A percentile compares a stretch with the other conserved stretches of the same genome.
phyloP scores from a whole-genome alignment of 2,329 filamentous ascomycete genomes.

The Fusarium nisikadoi region DNA sequence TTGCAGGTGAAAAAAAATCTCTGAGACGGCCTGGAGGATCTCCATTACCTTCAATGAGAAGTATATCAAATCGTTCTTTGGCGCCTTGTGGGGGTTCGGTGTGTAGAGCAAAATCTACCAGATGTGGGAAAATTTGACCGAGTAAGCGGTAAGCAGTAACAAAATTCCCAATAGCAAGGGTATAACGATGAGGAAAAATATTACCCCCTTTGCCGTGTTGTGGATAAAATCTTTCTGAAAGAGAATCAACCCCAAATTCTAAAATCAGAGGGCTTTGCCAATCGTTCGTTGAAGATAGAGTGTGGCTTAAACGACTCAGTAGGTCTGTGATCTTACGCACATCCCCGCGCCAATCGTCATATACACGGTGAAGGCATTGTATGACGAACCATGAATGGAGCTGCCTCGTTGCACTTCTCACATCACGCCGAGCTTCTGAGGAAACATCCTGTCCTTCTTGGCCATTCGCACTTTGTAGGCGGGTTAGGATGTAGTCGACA shows the following conservation, averaged over 20 bases:
- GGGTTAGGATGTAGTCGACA: not conserved
- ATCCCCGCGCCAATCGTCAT: accelerated
- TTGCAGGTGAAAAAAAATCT: not conserved
- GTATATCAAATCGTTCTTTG: accelerated
- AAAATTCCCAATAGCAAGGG: accelerated
- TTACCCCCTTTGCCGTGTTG: no score
- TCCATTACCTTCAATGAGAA: accelerated
- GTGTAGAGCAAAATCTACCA: accelerated
- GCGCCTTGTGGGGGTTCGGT: accelerated
- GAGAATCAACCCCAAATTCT: accelerated
- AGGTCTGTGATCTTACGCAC: accelerated
- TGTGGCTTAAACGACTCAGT: not conserved
- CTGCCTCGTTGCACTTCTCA: accelerated
- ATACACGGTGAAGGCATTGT: accelerated
- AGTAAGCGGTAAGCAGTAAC: not conserved
- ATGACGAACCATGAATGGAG: not conserved
- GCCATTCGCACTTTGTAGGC: accelerated
- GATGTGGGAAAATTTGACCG: not conserved
- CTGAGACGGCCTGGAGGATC: accelerated
- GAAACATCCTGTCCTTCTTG: accelerated
- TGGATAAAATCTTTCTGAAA: no score
- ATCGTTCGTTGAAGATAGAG: accelerated
- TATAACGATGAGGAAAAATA: no score
- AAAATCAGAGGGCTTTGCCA: not conserved
- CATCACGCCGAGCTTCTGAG: accelerated